Evolutionary conservation across 768 basidiomycete species (phyloP).

Genomic region (Agaricus blazei): DNA sequence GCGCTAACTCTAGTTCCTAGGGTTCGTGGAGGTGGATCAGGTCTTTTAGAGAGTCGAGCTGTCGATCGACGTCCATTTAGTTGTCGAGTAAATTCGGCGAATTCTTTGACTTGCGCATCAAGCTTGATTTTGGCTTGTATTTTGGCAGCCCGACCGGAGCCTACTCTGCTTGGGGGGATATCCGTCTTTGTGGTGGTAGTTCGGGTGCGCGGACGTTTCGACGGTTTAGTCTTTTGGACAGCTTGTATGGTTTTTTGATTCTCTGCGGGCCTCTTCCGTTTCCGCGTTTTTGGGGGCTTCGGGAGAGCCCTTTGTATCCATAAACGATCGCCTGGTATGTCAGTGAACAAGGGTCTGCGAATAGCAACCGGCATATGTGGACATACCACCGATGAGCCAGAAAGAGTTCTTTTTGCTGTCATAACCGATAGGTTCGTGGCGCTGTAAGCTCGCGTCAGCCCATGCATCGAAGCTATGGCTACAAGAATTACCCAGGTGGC

Average conservation of each 20-base stretch:
- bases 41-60: constrained; percentile 8
- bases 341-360: neutral
- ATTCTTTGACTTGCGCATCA: constrained; percentile 63
- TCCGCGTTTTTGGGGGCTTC: constrained; percentile 35
- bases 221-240: constrained; percentile 12
- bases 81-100: constrained; percentile 57
- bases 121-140: constrained; percentile 65
- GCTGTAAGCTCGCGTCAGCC: constrained; percentile 34
- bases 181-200: neutral
- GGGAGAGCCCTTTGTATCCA: constrained; percentile 80
- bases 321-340: constrained; percentile 62
- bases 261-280: constrained; percentile 30
- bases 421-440: constrained; percentile 82
- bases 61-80: constrained; percentile 19
- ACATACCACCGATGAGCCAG: constrained; percentile 78
- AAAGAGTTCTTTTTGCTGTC: constrained; percentile 76
- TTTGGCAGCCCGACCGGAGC: constrained; percentile 62
- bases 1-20: constrained; percentile 64
- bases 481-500: constrained; percentile 63
- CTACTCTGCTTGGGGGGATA: constrained; percentile 23
- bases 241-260: constrained; percentile 11
- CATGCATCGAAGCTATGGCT: constrained; percentile 3
- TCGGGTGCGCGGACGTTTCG: constrained; percentile 20
- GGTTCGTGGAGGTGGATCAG: constrained; percentile 22
- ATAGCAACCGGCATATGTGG: neutral